Evolutionary conservation across 768 basidiomycete species (phyloP).

Genomic region (Galerina marginata): DNA sequence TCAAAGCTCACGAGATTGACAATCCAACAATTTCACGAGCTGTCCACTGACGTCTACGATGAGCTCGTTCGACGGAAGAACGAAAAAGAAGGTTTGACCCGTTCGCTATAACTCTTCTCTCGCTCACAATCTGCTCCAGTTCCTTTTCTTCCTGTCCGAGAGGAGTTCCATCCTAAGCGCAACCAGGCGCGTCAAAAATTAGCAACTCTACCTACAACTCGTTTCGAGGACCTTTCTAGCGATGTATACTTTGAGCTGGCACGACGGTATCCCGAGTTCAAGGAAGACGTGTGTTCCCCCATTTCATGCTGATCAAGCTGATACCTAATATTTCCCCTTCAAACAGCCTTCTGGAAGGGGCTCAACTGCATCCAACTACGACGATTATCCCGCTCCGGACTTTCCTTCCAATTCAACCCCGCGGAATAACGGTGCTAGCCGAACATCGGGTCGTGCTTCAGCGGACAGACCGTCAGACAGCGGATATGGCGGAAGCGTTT

Average conservation of each 20-base stretch:
- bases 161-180: conserved; percentile 97
- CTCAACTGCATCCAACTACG: conserved; percentile 66
- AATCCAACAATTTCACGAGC: conserved; percentile 94
- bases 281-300: conserved; percentile 70
- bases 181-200: conserved; percentile 98
- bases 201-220: conserved; percentile 83
- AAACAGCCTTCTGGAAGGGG: conserved; percentile 46
- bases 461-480: conserved; percentile 58
- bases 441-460: conserved; percentile 28
- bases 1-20: conserved; percentile 95
- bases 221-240: conserved; percentile 94
- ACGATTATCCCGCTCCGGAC: conserved; percentile 75
- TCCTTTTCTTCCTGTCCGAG: conserved; percentile 88
- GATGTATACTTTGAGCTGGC: conserved; percentile 96
- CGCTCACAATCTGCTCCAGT: conserved; percentile 47
- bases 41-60: conserved; percentile 98
- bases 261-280: conserved; percentile 94
- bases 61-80: conserved; percentile 86
- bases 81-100: conserved; percentile 67
- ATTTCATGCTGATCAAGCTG: conserved; percentile 11
- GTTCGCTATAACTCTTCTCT: conserved; percentile 10
- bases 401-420: conserved; percentile 56
- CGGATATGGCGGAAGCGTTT: conserved; percentile 60
- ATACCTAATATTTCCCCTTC: conserved; percentile 19
- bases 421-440: conserved; percentile 45